phyloP scores from a whole-genome alignment of 176 grass and related monocot genomes.

The Areca catechu region DNA sequence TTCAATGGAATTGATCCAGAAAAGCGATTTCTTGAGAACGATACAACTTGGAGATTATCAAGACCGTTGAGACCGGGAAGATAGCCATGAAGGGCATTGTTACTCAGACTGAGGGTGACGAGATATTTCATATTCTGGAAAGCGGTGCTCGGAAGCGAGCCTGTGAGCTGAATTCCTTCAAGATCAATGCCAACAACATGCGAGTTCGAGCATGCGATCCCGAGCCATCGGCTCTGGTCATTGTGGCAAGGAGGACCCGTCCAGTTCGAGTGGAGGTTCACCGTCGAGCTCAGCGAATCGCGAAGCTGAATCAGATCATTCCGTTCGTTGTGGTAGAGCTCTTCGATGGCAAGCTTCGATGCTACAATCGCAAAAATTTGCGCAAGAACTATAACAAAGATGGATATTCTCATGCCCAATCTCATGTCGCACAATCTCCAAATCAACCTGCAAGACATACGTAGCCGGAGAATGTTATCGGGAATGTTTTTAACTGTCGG shows the following conservation, averaged over 20 bases:
- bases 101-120: slow-evolving; percentile 35
- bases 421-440: too few relatives aligned
- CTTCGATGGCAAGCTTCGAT: not conserved
- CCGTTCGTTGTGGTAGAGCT: slow-evolving; percentile 52
- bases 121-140: slow-evolving; percentile 36
- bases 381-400: too few relatives aligned
- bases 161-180: slow-evolving; percentile 59
- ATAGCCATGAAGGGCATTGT: slow-evolving; percentile 67
- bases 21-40: slow-evolving; percentile 78
- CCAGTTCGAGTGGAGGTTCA: slow-evolving; percentile 91
- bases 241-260: slow-evolving; percentile 77
- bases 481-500: too few relatives aligned
- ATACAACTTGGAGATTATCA: slow-evolving; percentile 36
- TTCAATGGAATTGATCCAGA: slow-evolving; percentile 52
- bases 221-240: slow-evolving; percentile 54
- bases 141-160: slow-evolving; percentile 21
- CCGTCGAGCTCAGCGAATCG: slow-evolving; percentile 57
- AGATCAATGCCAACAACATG: slow-evolving; percentile 49
- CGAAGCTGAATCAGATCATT: slow-evolving; percentile 53
- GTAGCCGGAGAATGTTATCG: too few relatives aligned
- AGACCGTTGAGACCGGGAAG: slow-evolving; percentile 50
- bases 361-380: too few relatives aligned
- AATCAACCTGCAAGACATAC: too few relatives aligned
- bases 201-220: slow-evolving; percentile 55
- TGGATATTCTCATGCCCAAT: too few relatives aligned